Evolutionary conservation across 805 yeast species (phyloP).

Genomic region (Myxozyma neglecta): DNA sequence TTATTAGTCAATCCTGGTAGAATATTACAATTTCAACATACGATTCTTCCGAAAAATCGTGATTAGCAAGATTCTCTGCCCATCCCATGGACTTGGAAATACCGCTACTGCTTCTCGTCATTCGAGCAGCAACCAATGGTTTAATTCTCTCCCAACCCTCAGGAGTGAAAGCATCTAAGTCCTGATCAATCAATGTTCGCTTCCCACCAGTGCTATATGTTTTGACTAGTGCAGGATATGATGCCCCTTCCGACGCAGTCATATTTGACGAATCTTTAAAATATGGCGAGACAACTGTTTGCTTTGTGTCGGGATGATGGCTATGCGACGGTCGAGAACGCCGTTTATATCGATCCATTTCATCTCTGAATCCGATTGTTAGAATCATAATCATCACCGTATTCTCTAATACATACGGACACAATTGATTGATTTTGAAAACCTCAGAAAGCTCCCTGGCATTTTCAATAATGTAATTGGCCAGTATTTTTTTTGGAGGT

Average conservation of each 20-base stretch:
- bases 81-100: not conserved
- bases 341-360: not conserved
- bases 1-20: not conserved
- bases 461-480: conserved; percentile 6
- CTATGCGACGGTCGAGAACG: not conserved
- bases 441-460: not conserved
- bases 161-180: not conserved
- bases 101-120: not conserved
- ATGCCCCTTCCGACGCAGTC: not conserved
- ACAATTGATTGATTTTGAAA: not conserved
- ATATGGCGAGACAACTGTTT: conserved; percentile 1
- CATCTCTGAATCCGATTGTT: not conserved
- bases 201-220: not conserved
- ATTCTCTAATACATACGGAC: not conserved
- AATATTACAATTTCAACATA: not conserved
- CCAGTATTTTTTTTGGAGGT: not conserved
- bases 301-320: not conserved
- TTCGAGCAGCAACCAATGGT: not conserved
- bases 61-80: not conserved
- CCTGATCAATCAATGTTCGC: conserved; percentile 6
- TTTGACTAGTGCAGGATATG: not conserved
- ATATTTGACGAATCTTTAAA: not conserved
- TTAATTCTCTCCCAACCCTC: not conserved
- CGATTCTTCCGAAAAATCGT: conserved; percentile 8
- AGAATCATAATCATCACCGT: not conserved